Conservation (phyloP, 768 basidiomycete genomes). For the Russula griseocarnosa region DNA sequence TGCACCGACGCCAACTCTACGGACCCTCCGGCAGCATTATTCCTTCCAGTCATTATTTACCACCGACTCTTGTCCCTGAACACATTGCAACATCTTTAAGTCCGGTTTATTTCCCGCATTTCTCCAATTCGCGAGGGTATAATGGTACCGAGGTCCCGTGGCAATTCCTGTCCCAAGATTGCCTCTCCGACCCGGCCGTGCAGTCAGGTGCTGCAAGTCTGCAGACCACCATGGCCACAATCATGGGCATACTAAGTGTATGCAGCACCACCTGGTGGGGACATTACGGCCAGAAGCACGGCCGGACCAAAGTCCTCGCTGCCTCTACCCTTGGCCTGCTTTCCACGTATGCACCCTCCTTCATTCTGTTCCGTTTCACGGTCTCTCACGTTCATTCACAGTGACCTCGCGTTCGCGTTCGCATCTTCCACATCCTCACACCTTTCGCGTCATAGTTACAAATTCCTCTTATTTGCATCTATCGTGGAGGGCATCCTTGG, state of each 20-base stretch:
- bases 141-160: slow-evolving; percentile 40
- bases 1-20: slow-evolving; percentile 45
- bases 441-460: slow-evolving; percentile 62
- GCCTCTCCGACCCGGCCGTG: slow-evolving; percentile 51
- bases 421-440: slow-evolving; percentile 62
- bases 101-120: slow-evolving; percentile 16
- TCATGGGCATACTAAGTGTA: slow-evolving; percentile 75
- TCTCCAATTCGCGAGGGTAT: slow-evolving; percentile 28
- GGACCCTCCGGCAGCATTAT: slow-evolving; percentile 29
- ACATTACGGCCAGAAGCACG: slow-evolving; percentile 67
- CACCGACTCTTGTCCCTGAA: not conserved
- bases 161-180: slow-evolving; percentile 38
- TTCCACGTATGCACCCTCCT: slow-evolving; percentile 54
- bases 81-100: slow-evolving; percentile 1
- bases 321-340: slow-evolving; percentile 65
- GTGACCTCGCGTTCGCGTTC: slow-evolving; percentile 76
- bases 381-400: slow-evolving; percentile 34
- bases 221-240: slow-evolving; percentile 73
- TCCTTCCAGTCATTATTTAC: slow-evolving; percentile 13
- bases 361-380: slow-evolving; percentile 33
- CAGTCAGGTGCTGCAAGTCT: slow-evolving; percentile 66
- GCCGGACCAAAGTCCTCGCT: slow-evolving; percentile 71
- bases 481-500: slow-evolving; percentile 77
- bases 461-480: slow-evolving; percentile 72
- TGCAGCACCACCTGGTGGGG: slow-evolving; percentile 88